Conservation (phyloP, 2,329 filamentous ascomycete species). For the Coleophoma cylindrospora region DNA sequence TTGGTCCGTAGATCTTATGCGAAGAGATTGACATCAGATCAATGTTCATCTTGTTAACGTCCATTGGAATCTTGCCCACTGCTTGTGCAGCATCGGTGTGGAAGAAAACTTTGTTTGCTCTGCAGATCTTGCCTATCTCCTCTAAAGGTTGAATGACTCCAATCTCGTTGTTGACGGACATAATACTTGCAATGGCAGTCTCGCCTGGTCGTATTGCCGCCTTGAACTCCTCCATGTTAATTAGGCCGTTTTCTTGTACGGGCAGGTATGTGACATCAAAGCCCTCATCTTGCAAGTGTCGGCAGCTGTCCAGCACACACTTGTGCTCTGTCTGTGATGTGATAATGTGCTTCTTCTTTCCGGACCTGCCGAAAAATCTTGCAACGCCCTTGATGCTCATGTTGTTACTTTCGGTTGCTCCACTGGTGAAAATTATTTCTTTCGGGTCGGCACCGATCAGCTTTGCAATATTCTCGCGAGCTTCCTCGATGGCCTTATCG, state of each 20-base stretch:
- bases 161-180: conserved; percentile 99
- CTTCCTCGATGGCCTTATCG: conserved; percentile 86
- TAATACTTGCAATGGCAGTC: conserved; percentile 89
- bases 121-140: conserved; percentile 88
- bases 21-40: conserved; percentile 98
- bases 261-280: conserved; percentile 97
- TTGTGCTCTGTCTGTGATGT: conserved; percentile 98
- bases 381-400: conserved; percentile 99
- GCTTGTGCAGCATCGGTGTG: conserved; percentile 96
- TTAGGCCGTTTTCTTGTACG: conserved; percentile 79
- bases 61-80: conserved; percentile 95
- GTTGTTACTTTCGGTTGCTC: conserved; percentile 97
- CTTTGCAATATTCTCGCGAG: conserved; percentile 74
- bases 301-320: conserved; percentile 94
- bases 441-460: conserved; percentile 94
- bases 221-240: conserved; percentile 79
- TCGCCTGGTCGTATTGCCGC: conserved; percentile 79
- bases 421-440: conserved; percentile 98
- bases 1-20: conserved; percentile 98
- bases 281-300: conserved; percentile 94
- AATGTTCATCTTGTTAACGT: conserved; percentile 97
- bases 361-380: conserved; percentile 84
- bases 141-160: conserved; percentile 96
- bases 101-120: conserved; percentile 92
- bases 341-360: conserved; percentile 98